phyloP scores from a whole-genome alignment of 202 grass and related monocot genomes.

The Schoenoplectus triqueter region DNA sequence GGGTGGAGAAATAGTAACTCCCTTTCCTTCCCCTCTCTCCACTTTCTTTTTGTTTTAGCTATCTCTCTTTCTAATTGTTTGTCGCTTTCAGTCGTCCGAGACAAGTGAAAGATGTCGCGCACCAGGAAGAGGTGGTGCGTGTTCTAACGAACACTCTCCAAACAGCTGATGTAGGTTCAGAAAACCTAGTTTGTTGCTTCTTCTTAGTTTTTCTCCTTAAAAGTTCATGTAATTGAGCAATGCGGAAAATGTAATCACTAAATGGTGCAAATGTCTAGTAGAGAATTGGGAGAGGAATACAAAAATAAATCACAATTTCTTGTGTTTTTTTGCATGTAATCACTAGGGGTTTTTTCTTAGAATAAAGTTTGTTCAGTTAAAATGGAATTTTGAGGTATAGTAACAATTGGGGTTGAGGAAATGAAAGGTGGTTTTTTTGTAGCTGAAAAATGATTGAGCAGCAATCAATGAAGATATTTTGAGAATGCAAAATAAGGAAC shows the following conservation, averaged over 20 bases:
- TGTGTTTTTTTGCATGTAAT: neutral
- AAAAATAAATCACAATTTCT: neutral
- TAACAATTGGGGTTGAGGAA: neutral
- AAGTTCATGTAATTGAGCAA: neutral
- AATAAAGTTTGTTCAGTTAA: neutral
- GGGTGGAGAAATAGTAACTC: conserved; percentile 99
- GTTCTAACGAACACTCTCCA: conserved; percentile 96
- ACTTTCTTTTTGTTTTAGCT: neutral
- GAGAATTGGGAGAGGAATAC: neutral
- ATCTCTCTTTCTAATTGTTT: conserved; percentile 26
- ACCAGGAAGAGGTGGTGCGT: conserved; percentile 96
- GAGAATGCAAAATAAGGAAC: neutral
- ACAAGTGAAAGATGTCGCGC: conserved; percentile 96
- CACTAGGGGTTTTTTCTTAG: neutral
- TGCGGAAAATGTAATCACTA: neutral
- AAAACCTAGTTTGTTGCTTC: conserved; percentile 44
- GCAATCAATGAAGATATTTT: neutral
- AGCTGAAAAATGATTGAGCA: neutral
- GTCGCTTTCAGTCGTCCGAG: conserved; percentile 68
- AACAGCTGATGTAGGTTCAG: conserved; percentile 68
- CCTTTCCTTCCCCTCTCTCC: neutral
- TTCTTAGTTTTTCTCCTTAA: neutral
- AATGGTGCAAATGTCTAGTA: neutral
- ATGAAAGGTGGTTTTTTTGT: neutral
- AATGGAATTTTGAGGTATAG: neutral